Conservation (phyloP, 2,329 filamentous ascomycete species). For the Ascocoryne sarcoides region DNA sequence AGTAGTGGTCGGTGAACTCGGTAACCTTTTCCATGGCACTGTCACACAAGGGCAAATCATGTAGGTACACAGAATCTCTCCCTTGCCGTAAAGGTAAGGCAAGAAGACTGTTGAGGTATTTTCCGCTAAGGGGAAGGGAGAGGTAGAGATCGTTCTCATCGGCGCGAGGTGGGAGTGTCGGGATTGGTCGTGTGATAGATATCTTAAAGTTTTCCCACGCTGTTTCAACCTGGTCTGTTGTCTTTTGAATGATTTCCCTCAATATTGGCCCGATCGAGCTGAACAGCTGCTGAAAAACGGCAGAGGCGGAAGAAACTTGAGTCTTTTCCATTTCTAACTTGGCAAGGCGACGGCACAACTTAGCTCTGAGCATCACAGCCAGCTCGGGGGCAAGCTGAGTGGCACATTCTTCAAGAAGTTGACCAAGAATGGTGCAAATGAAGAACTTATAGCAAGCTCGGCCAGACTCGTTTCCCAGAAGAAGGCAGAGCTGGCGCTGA, state of each 20-base stretch:
- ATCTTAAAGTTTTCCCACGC: conserved; percentile 36
- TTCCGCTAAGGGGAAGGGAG: conserved; percentile 33
- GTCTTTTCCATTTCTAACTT: conserved; percentile 43
- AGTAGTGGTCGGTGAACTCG: conserved; percentile 22
- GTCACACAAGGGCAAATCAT: conserved; percentile 9
- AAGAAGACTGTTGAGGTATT: conserved; percentile 24
- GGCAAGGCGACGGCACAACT: conserved; percentile 47
- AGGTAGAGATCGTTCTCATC: conserved; percentile 29
- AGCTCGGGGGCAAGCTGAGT: conserved; percentile 30
- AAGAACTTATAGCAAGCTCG: conserved; percentile 48
- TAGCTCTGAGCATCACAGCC: conserved; percentile 36
- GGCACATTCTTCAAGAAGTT: conserved; percentile 36
- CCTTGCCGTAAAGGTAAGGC: conserved; percentile 3
- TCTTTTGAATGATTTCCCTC: conserved; percentile 24
- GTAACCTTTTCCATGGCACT: conserved; percentile 10
- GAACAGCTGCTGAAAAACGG: conserved; percentile 27
- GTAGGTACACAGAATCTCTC: conserved; percentile 11
- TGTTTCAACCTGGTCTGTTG: conserved; percentile 26
- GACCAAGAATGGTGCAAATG: conserved; percentile 39
- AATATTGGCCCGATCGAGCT: conserved; percentile 23
- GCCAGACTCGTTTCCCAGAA: conserved; percentile 34
- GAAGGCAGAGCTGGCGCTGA: conserved; percentile 40
- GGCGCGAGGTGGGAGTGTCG: conserved; percentile 33
- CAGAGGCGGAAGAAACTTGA: conserved; percentile 3
- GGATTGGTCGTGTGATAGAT: conserved; percentile 32